Evolutionary conservation across 441 rosid species (phyloP).

Genomic region (Arabidopsis hybrid): DNA sequence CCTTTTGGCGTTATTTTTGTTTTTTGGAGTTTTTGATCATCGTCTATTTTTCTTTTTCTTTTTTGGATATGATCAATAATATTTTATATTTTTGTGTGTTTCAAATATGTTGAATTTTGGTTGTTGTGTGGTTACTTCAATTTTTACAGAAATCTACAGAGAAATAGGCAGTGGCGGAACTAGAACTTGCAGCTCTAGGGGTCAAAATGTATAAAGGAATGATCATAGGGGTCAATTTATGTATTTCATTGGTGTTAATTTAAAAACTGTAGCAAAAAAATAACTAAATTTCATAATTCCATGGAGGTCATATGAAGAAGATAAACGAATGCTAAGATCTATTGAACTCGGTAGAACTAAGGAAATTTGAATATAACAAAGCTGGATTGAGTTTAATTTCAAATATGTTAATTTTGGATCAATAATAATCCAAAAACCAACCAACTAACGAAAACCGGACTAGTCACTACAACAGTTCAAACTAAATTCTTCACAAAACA

Average conservation of each 20-base stretch:
- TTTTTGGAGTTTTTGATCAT: conserved; percentile 20
- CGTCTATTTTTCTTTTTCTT: neutral
- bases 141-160: neutral
- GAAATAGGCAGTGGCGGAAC: no score
- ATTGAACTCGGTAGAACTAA: no score
- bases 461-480: conserved; percentile 1
- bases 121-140: neutral
- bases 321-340: no score
- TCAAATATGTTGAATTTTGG: neutral
- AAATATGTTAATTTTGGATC: neutral
- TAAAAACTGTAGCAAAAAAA: neutral
- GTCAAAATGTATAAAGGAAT: no score
- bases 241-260: no score
- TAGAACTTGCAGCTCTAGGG: no score
- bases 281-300: no score
- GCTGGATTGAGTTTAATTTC: neutral
- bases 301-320: no score
- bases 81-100: neutral
- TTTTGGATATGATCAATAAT: conserved; percentile 9
- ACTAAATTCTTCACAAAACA: conserved; percentile 13
- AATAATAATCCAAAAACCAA: conserved; percentile 4
- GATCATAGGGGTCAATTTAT: no score
- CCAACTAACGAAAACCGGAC: conserved; percentile 14
- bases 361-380: no score
- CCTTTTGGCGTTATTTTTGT: conserved; percentile 3